Evolutionary conservation across 1,139 yeast genomes (phyloP), one percentile per base, ranked within the genome.

Genomic region (Maudiozyma humilis): DNA sequence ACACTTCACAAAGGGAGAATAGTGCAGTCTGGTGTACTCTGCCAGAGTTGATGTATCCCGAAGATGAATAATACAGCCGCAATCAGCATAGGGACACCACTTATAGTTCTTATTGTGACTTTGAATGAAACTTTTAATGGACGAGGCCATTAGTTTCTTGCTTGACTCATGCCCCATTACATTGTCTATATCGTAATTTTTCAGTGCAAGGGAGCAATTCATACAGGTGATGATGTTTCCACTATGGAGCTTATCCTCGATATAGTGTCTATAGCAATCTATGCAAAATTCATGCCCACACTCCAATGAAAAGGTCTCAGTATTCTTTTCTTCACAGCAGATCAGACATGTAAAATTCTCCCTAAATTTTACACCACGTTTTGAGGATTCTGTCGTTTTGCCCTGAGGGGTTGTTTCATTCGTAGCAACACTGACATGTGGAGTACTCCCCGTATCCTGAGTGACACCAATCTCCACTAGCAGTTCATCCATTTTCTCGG

Each of bases 1-100:
- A 61, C 99, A 91, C 34, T 70, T 66, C 1, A 87, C 96, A 7
- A 78, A 71, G 1, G 93, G 91, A 8, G 74, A 64, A 16, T 71
- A 72, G 32, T 68, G 55, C 19, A 64, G 55, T n/a, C 65, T 54
- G 12, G 56, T 51, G 37, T 60, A 57, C 34, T 60, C 66, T 3
- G 55, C 44, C 5, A 54, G 45, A 18, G 52, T 51, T 1, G 60
- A 52, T 2, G 58, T 52, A 43, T 72, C 71, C 4, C 63, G 49
- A 36, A 78, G 64, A 54, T 79, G 79, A 13, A 84, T 69, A 29
- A 86, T 71, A 45, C 70, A 67, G 33, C 71, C 70, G 62, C 98
- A 91, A 56, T 85, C 94, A 0, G 95, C 83, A 1, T 84, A 82
- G 0, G 96, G 96, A 62, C 98, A 91, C 83, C 91, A 82, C 45